phyloP scores from a whole-genome alignment of 257 asterid species.

The Nicotiana noctiflora region DNA sequence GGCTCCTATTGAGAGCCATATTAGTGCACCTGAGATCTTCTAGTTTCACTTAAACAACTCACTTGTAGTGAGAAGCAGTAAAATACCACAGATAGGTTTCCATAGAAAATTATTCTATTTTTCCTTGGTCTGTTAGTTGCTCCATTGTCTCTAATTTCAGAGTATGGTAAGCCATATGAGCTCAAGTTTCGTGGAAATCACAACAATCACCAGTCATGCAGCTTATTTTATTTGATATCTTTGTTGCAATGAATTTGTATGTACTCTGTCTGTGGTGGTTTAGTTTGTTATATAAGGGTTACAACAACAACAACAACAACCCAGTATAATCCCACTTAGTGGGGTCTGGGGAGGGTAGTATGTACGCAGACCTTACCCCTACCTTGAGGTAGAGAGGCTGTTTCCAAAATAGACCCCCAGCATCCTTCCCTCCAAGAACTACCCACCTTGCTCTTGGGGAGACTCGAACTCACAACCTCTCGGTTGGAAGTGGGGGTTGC shows the following conservation, averaged over 20 bases:
- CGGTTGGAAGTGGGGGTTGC: too few species aligned
- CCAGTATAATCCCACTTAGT: too few species aligned
- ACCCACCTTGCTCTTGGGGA: too few species aligned
- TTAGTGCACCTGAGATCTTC: not conserved
- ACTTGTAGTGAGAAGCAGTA: not conserved
- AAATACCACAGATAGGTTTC: not conserved
- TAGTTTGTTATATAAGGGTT: not conserved
- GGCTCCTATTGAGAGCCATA: not conserved
- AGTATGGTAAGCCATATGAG: not conserved
- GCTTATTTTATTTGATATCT: not conserved
- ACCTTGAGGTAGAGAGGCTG: too few species aligned
- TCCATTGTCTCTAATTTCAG: not conserved
- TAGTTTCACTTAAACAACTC: not conserved
- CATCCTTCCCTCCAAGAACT: too few species aligned
- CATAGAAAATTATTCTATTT: too few species aligned
- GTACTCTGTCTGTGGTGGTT: not conserved
- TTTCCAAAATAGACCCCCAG: too few species aligned
- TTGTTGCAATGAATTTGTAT: not conserved
- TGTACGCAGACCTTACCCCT: too few species aligned
- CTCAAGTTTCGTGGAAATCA: not conserved
- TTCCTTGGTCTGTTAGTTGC: not conserved
- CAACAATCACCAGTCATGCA: not conserved
- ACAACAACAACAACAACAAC: too few species aligned
- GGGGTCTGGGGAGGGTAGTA: too few species aligned
- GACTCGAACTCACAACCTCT: too few species aligned